Evolutionary conservation across 2,329 filamentous ascomycete genomes (phyloP).

Genomic region (Nemania abortiva): DNA sequence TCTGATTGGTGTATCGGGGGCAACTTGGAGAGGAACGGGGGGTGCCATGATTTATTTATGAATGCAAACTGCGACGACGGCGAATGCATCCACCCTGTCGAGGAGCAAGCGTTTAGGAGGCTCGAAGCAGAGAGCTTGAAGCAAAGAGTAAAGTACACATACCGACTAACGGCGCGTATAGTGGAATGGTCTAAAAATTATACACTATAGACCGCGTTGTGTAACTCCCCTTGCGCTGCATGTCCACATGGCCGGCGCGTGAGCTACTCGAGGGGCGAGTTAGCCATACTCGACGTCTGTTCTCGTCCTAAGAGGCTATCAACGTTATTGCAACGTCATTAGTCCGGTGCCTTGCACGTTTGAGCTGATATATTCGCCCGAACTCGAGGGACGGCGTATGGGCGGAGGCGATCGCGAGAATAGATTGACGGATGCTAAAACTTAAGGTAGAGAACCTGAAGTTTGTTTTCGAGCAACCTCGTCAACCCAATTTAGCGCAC

Average conservation of each 20-base stretch:
- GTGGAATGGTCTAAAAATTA: too few relatives aligned
- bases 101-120: constrained; percentile 11
- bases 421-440: constrained; percentile 23
- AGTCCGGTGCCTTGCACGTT: constrained; percentile 3
- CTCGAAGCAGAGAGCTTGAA: constrained; percentile 7
- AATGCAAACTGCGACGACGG: constrained; percentile 12
- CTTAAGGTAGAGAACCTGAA: constrained; percentile 1
- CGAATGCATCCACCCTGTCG: constrained; percentile 10
- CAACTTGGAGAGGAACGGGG: constrained; percentile 20
- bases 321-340: constrained; percentile 27
- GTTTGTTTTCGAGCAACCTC: constrained; percentile 15
- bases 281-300: constrained; percentile 20
- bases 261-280: constrained; percentile 16
- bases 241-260: constrained; percentile 25
- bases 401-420: constrained; percentile 28
- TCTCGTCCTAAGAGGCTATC: constrained; percentile 7
- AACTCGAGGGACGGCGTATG: not conserved
- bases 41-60: constrained; percentile 25
- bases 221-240: constrained; percentile 16
- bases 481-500: constrained; percentile 33
- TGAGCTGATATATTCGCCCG: constrained; percentile 5
- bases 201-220: not conserved
- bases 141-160: not conserved
- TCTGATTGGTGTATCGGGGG: constrained; percentile 29
- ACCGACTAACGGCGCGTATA: not conserved